Conservation (phyloP, 1,139 yeast genomes). For the Pneumocystis carinii region DNA sequence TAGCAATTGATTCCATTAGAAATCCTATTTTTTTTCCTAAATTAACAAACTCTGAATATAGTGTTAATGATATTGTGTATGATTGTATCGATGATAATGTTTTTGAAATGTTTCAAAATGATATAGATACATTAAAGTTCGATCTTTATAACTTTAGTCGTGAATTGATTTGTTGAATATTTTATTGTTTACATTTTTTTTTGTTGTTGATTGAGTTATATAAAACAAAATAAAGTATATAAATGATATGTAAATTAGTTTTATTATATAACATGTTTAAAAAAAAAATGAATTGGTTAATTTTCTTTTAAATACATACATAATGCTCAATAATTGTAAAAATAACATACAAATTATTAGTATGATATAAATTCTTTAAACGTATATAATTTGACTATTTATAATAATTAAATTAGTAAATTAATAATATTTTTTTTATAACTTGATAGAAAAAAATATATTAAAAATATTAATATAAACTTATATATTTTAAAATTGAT, state of each 20-base stretch:
- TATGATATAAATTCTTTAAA: no score
- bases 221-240: neutral
- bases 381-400: no score
- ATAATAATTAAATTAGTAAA: no score
- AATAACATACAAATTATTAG: no score
- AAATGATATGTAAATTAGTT: neutral
- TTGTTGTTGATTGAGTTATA: neutral
- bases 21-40: constrained; percentile 3
- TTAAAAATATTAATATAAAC: no score
- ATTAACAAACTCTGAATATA: neutral
- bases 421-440: no score
- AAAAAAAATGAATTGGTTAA: no score
- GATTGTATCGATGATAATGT: neutral
- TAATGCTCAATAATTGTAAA: no score
- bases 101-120: neutral
- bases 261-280: no score
- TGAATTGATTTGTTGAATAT: neutral
- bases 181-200: neutral
- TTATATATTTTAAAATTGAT: no score
- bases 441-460: no score
- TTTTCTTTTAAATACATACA: no score
- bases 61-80: neutral
- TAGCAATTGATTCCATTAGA: constrained; percentile 10
- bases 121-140: neutral
- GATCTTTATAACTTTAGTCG: neutral